A percentile compares a stretch with the other conserved stretches of the same genome.
These are phyloP conservation scores for Schwanniomyces vanrijiae DNA, from an alignment of 805 yeast genomes.

Conservation along the genomic window DNA sequence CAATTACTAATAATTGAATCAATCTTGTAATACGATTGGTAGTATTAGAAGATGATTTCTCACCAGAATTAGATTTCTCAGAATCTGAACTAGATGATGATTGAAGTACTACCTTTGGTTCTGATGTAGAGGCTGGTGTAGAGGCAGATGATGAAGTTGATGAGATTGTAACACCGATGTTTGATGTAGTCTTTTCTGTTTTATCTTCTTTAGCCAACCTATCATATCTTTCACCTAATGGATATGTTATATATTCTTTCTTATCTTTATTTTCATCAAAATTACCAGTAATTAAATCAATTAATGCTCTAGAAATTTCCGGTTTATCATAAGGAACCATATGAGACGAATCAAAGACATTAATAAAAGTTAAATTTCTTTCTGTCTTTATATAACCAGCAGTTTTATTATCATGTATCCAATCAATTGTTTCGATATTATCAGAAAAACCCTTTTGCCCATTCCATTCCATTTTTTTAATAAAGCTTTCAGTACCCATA, in stretches of 20 bases:
- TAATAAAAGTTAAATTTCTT: slow-evolving; percentile 73
- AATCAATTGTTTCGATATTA: slow-evolving; percentile 26
- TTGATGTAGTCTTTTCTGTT: background rate
- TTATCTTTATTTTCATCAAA: slow-evolving; percentile 20
- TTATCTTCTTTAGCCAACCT: background rate
- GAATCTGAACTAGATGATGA: background rate
- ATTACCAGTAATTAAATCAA: slow-evolving; percentile 50
- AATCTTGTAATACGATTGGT: slow-evolving; percentile 28
- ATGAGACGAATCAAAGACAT: slow-evolving; percentile 77
- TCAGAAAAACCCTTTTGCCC: slow-evolving; percentile 55
- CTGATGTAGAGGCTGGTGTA: background rate
- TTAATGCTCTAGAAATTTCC: slow-evolving; percentile 63
- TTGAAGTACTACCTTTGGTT: background rate
- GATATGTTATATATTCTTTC: slow-evolving; percentile 26
- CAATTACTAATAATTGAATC: slow-evolving; percentile 39
- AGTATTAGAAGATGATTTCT: background rate
- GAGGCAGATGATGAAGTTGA: background rate
- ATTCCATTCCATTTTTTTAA: slow-evolving; percentile 64
- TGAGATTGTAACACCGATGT: background rate
- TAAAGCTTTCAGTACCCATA: slow-evolving; percentile 68
- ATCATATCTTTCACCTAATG: slow-evolving; percentile 23
- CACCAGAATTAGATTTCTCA: background rate
- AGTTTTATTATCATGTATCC: slow-evolving; percentile 43
- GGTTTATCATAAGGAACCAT: slow-evolving; percentile 92
- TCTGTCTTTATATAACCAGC: slow-evolving; percentile 48